Evolutionary conservation across 192 early-diverging fungal species (phyloP), one percentile per base, ranked within the genome.

Genomic region (Coemansia reversa): DNA sequence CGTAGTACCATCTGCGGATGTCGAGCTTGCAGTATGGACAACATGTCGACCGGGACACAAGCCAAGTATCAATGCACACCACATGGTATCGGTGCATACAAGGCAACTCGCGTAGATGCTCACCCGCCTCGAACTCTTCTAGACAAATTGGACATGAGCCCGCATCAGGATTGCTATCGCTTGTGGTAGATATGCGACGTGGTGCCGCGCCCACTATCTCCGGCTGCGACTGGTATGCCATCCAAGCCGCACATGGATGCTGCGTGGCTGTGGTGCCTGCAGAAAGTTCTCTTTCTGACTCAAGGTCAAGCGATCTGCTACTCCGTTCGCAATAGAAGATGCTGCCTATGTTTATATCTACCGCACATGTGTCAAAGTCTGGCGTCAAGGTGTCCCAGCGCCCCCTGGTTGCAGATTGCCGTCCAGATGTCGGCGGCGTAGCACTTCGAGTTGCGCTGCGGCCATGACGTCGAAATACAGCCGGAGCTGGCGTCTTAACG

Each of bases 61-160:
- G 68, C 80, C 80, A 84, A 20, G 67, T 84, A 54, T 91, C 90
- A 39, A 92, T 84, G 57, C 90, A 92, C 20, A 77, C 68, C 14
- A 77, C 69, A 65, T 92, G 90, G 69, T 86, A 92, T 59, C 68
- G 68, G 65, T 92, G 90, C 49, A 62, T 47, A 57, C 90, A 92
- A 9, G 86, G 79, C 30, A 92, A 80, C 53, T 85, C 84, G 12
- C 90, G 83, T 51, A 92, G 57, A 9, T 76, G 77, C 33, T 90
- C 89, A 35, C 88, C 88, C 5, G 61, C 51, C 45, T 84, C 82
- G 66, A 88, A 92, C 57, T 88, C 87, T 65, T 84, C 85, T 42
- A 91, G 67, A 60, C 90, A 92, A 51, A 92, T 84, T 7, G 87
- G 84, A 47, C 90, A 92, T 11, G 79, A 61, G n/a, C 79, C 79